Evolutionary conservation across 257 asterid species (phyloP), one percentile per base, ranked within the genome.

Genomic region (Schizonepeta tenuifolia): DNA sequence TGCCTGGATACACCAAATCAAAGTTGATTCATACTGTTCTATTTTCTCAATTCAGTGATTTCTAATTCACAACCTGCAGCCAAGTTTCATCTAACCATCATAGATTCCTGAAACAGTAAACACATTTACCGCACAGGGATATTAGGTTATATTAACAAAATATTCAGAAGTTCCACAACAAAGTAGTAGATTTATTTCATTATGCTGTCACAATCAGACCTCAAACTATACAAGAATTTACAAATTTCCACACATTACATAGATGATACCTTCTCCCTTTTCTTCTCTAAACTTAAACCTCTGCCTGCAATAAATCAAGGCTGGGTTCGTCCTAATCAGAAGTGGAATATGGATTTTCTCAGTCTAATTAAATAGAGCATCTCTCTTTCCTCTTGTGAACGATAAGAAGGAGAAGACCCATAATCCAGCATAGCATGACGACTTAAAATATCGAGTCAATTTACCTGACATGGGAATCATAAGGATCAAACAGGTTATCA

Each of bases 381-480:
- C 76, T 65, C 77, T 53, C 44, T 71, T 79, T 49, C 70, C 71
- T 22, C 72, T 49, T 41, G 57, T 40, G 31, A 6, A 46, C 58
- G 40, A 20, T 10, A 17, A 41, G 75, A 47, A 56, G 31, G 56
- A 75, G 54, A 72, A 65, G 75, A 74, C 51, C 50, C 78, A 66
- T 53, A 69, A 50, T 55, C 64, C 41, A 69, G 77, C 65, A 63
- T 8, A 59, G 67, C 75, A 56, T 17, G 66, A 70, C 36, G 51
- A 36, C 54, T 50, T 67, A 18, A 51, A 33, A 38, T n/a, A 69
- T 54, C 47, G 55, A 51, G 81, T 54, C 62, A 75, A 49, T 85
- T 56, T 86, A 95, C 84, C 91, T 90, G 64, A 95, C 65, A 68
- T 92, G 99, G 26, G 88, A 72, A 43, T 94, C 97, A 35, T 88